Evolutionary conservation across 176 grass and related monocot genomes (phyloP), one percentile per base, ranked within the genome.

Genomic region (Raddia distichophylla): DNA sequence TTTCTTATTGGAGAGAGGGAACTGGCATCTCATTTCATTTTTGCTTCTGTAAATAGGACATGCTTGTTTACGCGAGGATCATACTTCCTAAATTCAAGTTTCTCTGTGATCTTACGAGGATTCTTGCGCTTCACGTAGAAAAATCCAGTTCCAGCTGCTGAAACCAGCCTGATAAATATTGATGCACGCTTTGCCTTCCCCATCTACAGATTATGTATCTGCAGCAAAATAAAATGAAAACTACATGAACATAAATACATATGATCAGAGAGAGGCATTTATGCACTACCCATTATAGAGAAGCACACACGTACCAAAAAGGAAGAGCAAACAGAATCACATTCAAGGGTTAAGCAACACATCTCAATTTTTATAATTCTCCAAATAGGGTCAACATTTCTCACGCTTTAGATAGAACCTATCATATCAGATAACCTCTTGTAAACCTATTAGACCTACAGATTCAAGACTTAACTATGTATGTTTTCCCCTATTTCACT

Each of bases 101-200:
- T 94, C 67, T 94, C 86, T 6, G 86, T 84, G 45, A 89, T 89
- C 67, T 73, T 79, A 3, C 79, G 71, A 51, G 85, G 91, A 61
- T 94, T 94, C 80, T 94, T 94, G 68, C 85, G 57, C 73, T 90
- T 93, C 14, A 94, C 91, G 68, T 94, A 88, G 57, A 91, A 94
- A 70, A 91, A 94, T 33, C 88, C 88, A 32, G 91, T 88, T 32
- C 91, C 91, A 10, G 88, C 80, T 43, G 92, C 86, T 18, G 89
- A 91, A 66, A 91, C 89, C 55, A 89, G 61, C 81, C 73, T 74
- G 48, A 94, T 94, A 64, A 91, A 91, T 49, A 94, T 91, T 14
- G 92, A 91, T 57, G 86, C 87, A 32, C 87, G 59, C 80, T 93
- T 94, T 40, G 87, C 87, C 40, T 91, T 91, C 49, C 81, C 92